Conservation (phyloP, 2,329 filamentous ascomycete genomes). For the Venturiaceae sp. region DNA sequence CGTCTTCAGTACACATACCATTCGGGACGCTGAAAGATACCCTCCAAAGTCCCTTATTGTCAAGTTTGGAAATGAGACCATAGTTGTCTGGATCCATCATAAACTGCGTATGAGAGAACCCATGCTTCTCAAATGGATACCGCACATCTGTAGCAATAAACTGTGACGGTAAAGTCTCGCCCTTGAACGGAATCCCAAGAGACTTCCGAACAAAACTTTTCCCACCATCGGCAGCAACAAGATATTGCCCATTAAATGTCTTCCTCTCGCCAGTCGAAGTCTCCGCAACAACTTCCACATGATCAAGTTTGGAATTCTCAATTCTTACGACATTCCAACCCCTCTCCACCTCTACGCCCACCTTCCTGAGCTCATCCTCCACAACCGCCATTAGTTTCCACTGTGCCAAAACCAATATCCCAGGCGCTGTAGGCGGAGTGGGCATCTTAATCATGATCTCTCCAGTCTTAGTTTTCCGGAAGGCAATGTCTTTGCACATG, state of each 20-base stretch:
- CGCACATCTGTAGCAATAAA: slow-evolving; percentile 36
- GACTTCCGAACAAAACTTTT: slow-evolving; percentile 37
- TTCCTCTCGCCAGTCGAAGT: slow-evolving; percentile 14
- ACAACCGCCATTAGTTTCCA: not conserved
- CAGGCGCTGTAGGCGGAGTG: not conserved
- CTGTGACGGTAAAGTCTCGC: slow-evolving; percentile 38
- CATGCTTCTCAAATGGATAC: slow-evolving; percentile 25
- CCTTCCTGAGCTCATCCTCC: not conserved
- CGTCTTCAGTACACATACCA: not conserved
- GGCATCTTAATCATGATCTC: not conserved
- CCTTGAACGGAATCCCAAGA: slow-evolving; percentile 41
- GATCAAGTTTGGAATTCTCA: not conserved
- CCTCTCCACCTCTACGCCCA: not conserved
- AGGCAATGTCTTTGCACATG: not conserved
- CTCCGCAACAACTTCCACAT: not conserved
- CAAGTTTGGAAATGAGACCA: slow-evolving; percentile 26
- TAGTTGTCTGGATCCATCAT: slow-evolving; percentile 26
- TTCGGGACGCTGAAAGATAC: slow-evolving; percentile 15
- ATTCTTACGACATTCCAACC: not conserved
- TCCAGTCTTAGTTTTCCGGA: not conserved
- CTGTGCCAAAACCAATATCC: not conserved
- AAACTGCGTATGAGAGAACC: slow-evolving; percentile 27
- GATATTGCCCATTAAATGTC: slow-evolving; percentile 26
- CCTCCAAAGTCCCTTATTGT: slow-evolving; percentile 27
- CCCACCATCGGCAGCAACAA: slow-evolving; percentile 44